phyloP scores from a whole-genome alignment of 108 stramenopile species.

The Cylindrotheca closterium region DNA sequence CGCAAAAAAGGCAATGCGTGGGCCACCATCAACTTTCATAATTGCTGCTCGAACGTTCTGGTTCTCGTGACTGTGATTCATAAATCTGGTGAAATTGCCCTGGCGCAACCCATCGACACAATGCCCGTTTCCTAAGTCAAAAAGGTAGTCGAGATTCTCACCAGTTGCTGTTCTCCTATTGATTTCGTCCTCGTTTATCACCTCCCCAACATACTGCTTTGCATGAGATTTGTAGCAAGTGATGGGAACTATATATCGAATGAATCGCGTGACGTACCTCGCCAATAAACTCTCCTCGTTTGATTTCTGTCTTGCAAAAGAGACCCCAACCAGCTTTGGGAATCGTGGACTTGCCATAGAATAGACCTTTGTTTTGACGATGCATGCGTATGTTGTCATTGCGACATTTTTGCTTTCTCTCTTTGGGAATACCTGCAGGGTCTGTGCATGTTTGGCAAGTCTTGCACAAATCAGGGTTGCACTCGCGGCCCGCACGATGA shows the following conservation, averaged over 20 bases:
- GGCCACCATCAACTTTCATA: constrained; percentile 71
- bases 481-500: constrained; percentile 74
- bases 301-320: constrained; percentile 59
- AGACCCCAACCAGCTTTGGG: constrained; percentile 81
- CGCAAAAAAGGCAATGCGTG: constrained; percentile 83
- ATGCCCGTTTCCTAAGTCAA: constrained; percentile 72
- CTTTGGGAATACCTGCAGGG: constrained; percentile 43
- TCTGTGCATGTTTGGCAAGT: constrained; percentile 65
- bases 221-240: no score
- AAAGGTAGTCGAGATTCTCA: constrained; percentile 70
- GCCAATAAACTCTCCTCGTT: constrained; percentile 77
- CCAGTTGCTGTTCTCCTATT: background rate
- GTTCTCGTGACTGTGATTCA: constrained; percentile 66
- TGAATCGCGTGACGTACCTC: constrained; percentile 43
- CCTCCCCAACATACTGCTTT: constrained; percentile 83
- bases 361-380: constrained; percentile 59
- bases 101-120: constrained; percentile 77
- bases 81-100: constrained; percentile 81
- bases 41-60: constrained; percentile 71
- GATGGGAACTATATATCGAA: no score
- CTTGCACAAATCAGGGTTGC: constrained; percentile 85
- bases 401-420: constrained; percentile 50
- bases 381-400: constrained; percentile 76
- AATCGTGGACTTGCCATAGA: constrained; percentile 59
- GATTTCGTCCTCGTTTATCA: constrained; percentile 78